A percentile compares a stretch with the other conserved stretches of the same genome.
These are phyloP conservation scores for Wallacemonas sp. DNA, from an alignment of 208 protist genomes.

Conservation along the genomic window DNA sequence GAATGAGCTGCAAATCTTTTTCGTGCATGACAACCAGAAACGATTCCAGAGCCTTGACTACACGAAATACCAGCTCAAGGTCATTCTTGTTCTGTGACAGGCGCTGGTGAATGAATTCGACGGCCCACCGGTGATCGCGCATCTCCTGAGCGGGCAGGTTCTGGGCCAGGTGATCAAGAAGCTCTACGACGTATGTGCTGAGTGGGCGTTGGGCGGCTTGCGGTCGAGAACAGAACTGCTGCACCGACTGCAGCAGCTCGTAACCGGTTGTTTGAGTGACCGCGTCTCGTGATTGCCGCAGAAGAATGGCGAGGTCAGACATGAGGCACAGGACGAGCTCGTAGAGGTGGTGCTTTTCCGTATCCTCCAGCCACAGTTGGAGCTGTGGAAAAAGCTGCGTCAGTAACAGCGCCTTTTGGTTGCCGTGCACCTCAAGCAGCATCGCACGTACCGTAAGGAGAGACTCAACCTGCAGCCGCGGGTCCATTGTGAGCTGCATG, in stretches of 20 bases:
- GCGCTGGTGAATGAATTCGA: slow-evolving; percentile 91
- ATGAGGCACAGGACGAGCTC: slow-evolving; percentile 76
- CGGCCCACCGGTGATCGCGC: slow-evolving; percentile 85
- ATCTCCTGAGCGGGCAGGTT: slow-evolving; percentile 82
- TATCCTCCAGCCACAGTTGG: slow-evolving; percentile 74
- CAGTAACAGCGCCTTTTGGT: slow-evolving; percentile 68
- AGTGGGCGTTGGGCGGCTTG: slow-evolving; percentile 85
- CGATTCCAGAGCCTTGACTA: slow-evolving; percentile 86
- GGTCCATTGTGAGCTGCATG: slow-evolving; percentile 78
- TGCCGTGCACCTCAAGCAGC: slow-evolving; percentile 66
- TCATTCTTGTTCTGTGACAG: slow-evolving; percentile 87
- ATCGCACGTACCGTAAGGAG: slow-evolving; percentile 61
- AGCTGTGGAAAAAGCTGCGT: slow-evolving; percentile 83
- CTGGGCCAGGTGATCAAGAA: slow-evolving; percentile 79
- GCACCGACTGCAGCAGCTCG: slow-evolving; percentile 72
- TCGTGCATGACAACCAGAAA: slow-evolving; percentile 86
- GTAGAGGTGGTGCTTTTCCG: slow-evolving; percentile 69
- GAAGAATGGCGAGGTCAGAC: slow-evolving; percentile 78
- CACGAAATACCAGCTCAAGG: slow-evolving; percentile 70
- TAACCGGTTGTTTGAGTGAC: slow-evolving; percentile 57
- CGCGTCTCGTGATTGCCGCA: slow-evolving; percentile 72
- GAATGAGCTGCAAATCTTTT: slow-evolving; percentile 81
- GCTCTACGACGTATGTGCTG: slow-evolving; percentile 81
- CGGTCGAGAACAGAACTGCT: slow-evolving; percentile 75
- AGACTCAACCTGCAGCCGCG: slow-evolving; percentile 69